Evolutionary conservation across 2,329 filamentous ascomycete genomes (phyloP).

Genomic region (Dothistroma pini): DNA sequence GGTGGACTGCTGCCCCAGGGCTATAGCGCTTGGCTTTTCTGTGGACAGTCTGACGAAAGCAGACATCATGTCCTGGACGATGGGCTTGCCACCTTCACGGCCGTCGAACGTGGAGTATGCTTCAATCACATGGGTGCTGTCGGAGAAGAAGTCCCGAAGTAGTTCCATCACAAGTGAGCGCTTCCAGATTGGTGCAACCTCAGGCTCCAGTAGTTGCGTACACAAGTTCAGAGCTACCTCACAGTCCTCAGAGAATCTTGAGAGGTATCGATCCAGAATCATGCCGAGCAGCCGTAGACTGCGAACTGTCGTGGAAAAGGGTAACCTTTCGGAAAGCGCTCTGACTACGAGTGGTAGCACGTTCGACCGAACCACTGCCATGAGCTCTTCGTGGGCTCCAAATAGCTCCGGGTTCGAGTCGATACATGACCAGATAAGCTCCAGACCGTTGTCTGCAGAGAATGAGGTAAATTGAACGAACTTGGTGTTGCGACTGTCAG

Average conservation of each 20-base stretch:
- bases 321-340: constrained; percentile 70
- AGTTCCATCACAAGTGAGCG: constrained; percentile 87
- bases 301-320: constrained; percentile 78
- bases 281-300: constrained; percentile 80
- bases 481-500: constrained; percentile 76
- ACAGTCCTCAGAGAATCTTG: constrained; percentile 71
- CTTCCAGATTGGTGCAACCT: constrained; percentile 75
- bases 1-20: constrained; percentile 82
- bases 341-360: constrained; percentile 81
- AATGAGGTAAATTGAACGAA: constrained; percentile 77
- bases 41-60: constrained; percentile 89
- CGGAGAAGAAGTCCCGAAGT: constrained; percentile 78
- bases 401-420: constrained; percentile 83
- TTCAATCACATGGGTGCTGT: constrained; percentile 70
- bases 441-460: constrained; percentile 78
- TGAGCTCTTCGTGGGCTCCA: constrained; percentile 72
- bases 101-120: constrained; percentile 80
- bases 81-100: constrained; percentile 64
- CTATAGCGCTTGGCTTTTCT: constrained; percentile 85
- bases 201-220: constrained; percentile 83
- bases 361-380: constrained; percentile 68
- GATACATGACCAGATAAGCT: constrained; percentile 87
- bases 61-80: constrained; percentile 78
- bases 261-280: constrained; percentile 72
- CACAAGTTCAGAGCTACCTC: constrained; percentile 77